Conservation (phyloP, 148 eudicot genomes). For the Nepenthes gracilis region DNA sequence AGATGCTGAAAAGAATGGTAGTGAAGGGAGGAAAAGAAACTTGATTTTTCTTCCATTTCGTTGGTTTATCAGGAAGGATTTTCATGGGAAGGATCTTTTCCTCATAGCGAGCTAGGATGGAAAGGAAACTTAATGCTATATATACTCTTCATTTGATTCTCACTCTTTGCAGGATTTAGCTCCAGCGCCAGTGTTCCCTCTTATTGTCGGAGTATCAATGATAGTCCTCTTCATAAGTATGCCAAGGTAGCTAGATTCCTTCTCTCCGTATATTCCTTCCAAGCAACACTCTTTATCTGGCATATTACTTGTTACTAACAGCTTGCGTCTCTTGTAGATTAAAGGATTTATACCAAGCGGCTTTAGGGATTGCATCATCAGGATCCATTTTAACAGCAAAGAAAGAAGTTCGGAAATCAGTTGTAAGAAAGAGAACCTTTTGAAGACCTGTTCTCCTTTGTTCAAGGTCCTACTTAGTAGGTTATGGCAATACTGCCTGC, state of each 20-base stretch:
- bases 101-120: too few species aligned
- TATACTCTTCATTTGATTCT: background rate
- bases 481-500: too few species aligned
- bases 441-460: constrained; percentile 12
- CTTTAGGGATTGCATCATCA: constrained; percentile 30
- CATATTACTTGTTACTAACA: background rate
- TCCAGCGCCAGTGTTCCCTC: constrained; percentile 74
- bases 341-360: constrained; percentile 69
- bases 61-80: too few species aligned
- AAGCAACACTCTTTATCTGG: background rate
- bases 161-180: constrained; percentile 64
- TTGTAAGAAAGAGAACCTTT: constrained; percentile 64
- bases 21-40: too few species aligned
- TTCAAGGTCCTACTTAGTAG: background rate
- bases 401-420: constrained; percentile 54
- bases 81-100: too few species aligned
- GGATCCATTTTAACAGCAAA: constrained; percentile 39
- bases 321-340: constrained; percentile 32
- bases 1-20: too few species aligned
- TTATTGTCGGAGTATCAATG: constrained; percentile 67
- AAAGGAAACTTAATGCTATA: too few species aligned
- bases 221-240: constrained; percentile 65
- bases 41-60: too few species aligned
- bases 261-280: background rate
- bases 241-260: constrained; percentile 57